Evolutionary conservation across 192 early-diverging fungal genomes (phyloP).

Genomic region (Coemansia guatemalensis): DNA sequence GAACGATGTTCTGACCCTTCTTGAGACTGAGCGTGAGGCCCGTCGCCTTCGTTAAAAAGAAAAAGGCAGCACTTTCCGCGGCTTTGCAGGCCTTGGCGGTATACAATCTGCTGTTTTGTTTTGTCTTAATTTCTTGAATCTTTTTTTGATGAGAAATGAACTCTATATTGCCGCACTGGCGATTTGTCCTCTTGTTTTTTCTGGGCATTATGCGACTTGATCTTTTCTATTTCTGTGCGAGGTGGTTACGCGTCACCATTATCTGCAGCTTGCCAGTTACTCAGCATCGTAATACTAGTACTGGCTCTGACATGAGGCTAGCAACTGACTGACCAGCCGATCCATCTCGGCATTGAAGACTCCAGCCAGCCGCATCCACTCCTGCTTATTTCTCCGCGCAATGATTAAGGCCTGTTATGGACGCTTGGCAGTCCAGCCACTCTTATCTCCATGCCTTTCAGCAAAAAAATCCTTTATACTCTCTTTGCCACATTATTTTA

Average conservation of each 20-base stretch:
- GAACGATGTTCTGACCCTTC: constrained; percentile 92
- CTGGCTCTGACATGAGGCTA: neutral
- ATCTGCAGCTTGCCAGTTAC: neutral
- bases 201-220: neutral
- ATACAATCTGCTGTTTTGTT: constrained; percentile 3
- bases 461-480: neutral
- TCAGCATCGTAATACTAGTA: neutral
- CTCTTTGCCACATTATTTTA: neutral
- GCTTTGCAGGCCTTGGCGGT: neutral
- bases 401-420: neutral
- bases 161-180: neutral
- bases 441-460: neutral
- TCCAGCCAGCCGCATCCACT: neutral
- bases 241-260: neutral
- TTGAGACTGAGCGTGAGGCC: constrained; percentile 99
- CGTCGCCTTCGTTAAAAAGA: constrained; percentile 98
- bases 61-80: neutral
- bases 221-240: neutral
- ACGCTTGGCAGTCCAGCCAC: neutral
- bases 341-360: neutral
- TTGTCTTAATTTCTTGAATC: constrained; percentile 1
- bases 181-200: neutral
- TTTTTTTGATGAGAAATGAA: constrained; percentile 7
- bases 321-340: neutral
- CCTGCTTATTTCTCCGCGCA: neutral